Evolutionary conservation across 768 basidiomycete species (phyloP), one percentile per base, ranked within the genome.

Genomic region (Phaffia australis): DNA sequence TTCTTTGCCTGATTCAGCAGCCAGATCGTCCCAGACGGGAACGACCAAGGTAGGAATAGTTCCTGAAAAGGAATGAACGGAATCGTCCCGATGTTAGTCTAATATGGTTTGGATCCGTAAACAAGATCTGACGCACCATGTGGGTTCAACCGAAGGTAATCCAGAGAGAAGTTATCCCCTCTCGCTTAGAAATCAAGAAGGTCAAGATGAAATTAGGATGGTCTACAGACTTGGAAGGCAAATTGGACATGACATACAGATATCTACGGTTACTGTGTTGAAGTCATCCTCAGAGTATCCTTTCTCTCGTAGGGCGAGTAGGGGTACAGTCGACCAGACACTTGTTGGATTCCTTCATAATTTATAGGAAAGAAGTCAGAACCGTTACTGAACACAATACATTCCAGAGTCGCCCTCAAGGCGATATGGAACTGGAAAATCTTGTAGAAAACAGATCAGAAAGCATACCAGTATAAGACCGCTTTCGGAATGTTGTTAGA

Each of bases 21-120:
- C 80, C 4, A 88, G 87, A 70, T 87, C 84, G 70, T 84, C 77
- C 15, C 35, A 42, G 11, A 89, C 79, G 0, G 90, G 90, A n/a
- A 91, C 90, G 30, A 91, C 84, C 60, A 92, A 77, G 2, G 87
- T 87, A 15, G 90, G 90, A 4, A 91, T 81, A 27, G 85, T 87
- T 8, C 83, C 88, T 89, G 70, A 2, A 63, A n/a, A 56, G 21
- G 63, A 27, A 56, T 27, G 16, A 9, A 21, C 57, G 42, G 30
- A 55, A 49, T 30, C 47, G 27, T 49, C 48, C 29, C 42, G 65
- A 54, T 23, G 49, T n/a, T 19, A 27, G 29, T 18, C 19, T 9
- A 21, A 49, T 21, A 25, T 6, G 15, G 32, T 16, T 32, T 30
- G 23, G 35, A 47, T 1, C 1, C 16, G n/a, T 11, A 27, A 21